Base-by-base conservation (phyloP, 257 asterid genomes). In the Nicotiana tomentosiformis region DNA sequence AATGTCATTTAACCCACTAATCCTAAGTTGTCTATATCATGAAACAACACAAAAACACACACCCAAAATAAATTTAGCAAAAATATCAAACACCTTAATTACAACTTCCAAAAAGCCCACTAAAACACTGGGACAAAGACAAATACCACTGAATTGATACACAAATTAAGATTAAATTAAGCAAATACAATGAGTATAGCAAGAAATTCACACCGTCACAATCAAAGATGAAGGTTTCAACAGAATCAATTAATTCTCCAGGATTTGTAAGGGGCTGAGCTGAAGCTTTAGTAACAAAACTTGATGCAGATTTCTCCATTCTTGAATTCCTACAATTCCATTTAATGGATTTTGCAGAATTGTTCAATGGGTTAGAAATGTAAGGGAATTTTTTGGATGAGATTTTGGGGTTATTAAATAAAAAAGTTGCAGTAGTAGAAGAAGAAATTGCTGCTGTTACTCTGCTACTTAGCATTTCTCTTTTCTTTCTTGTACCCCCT, bases 151-250 rank as follows among this genome's bases (percentile, higher is more conserved):
- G 39, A 7, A 39, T 11, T 10, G 51, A n/a, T 33, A 70, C 58
- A 18, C 58, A 39, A 70, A 43, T 43, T 16, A 70, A 4, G 43
- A 78, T 26, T 9, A 80, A 39, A 33, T 62, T 4, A 66, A 39
- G 0, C n/a, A 12, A 57, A 20, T 14, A 55, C 3, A 37, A 32
- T 62, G 30, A 29, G 15, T 56, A n/a, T 8, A 0, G 39, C 5
- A 1, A 23, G 33, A 61, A 61, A 3, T 66, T 5, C 83, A 96
- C 83, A 96, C 99, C 99, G 85, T 96, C 99, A 58, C 99, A 96
- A 85, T 96, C 99, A 80, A 96, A 96, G 72, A 96, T 94, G 93
- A 96, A 96, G 46, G 98, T 96, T 83, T 94, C 98, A 30, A 94
- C 98, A 67, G 97, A 93, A 86, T 93, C 93, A 78, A 96, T 92